Base-by-base conservation (phyloP, 768 basidiomycete genomes). In the Pholiota molesta region DNA sequence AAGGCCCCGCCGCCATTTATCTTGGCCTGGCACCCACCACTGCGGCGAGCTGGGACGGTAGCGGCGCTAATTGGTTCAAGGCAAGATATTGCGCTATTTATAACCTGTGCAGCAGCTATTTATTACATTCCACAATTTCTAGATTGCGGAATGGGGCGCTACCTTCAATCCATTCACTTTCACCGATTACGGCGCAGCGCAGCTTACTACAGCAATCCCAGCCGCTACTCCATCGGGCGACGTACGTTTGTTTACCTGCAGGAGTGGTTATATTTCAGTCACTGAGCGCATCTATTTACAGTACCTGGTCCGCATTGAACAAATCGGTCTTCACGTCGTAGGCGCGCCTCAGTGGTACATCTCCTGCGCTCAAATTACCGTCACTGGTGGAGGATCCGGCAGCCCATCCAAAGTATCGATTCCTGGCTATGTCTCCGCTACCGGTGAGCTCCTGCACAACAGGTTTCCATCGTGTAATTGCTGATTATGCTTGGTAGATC, bases 11-110 rank as follows among this genome's bases (percentile, higher is more conserved):
- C 56, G 79, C 80, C 10, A 78, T 81, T 61, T 81, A 80, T 64
- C 73, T 86, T 58, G 83, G 83, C 26, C 76, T 79, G 65, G 82
- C 81, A 8, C 81, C 83, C 0, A 62, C 69, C 6, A 72, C 72
- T 26, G 81, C 73, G 23, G 72, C 77, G 5, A 68, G 62, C 61
- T 83, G 81, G 77, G 80, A 82, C 37, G 83, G 83, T 42, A 76
- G 75, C 62, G 83, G 84, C 47, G 64, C 72, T 19, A 77, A 78
- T 60, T 85, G 83, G 83, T 84, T 84, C 71, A 83, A 83, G 78
- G 80, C 80, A 62, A n/a, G 17, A 14, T 42, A 13, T 19, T 17
- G 4, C 4, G 21, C 9, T 33, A 53, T 49, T 16, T 55, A 23
- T 16, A 49, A 31, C 31, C 31, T 31, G 2, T 31, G 31, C 31